Evolutionary conservation across 1,139 yeast species (phyloP).

Genomic region (Hansenula lynferdii): DNA sequence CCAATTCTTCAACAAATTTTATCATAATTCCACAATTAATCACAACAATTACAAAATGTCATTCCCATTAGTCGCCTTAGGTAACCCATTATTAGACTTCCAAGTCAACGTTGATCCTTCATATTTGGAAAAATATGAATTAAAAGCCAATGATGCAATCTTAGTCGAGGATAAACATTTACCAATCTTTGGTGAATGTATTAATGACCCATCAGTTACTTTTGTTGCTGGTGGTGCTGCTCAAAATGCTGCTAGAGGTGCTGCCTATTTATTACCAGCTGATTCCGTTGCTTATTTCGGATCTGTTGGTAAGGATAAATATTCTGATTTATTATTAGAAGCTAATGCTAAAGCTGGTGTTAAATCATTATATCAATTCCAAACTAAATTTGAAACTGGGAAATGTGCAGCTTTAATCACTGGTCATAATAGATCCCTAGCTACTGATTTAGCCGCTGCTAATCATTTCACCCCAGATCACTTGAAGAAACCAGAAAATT

Average conservation of each 20-base stretch:
- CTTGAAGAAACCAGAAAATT: constrained; percentile 83
- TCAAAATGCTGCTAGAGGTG: constrained; percentile 98
- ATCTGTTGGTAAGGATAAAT: constrained; percentile 90
- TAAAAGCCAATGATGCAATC: constrained; percentile 93
- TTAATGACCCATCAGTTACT: constrained; percentile 55
- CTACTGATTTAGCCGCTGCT: constrained; percentile 96
- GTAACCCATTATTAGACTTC: constrained; percentile 82
- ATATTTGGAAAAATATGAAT: constrained; percentile 71
- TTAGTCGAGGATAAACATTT: constrained; percentile 84
- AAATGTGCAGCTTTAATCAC: constrained; percentile 96
- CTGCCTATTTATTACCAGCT: constrained; percentile 83
- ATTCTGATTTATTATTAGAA: constrained; percentile 70
- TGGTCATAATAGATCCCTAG: constrained; percentile 86
- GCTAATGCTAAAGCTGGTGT: constrained; percentile 92
- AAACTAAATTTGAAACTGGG: constrained; percentile 78
- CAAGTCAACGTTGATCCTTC: constrained; percentile 73
- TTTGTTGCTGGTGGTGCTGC: constrained; percentile 99
- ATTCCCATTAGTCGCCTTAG: constrained; percentile 60
- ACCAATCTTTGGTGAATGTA: constrained; percentile 79
- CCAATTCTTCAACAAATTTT: not conserved
- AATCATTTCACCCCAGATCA: constrained; percentile 92
- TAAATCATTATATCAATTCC: constrained; percentile 78
- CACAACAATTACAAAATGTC: constrained; percentile 29
- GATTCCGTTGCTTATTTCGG: constrained; percentile 92
- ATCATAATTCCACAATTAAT: not conserved